These are phyloP conservation scores for Ammopiptanthus mongolicus DNA, from an alignment of 306 rosid genomes.

Conservation along the genomic window DNA sequence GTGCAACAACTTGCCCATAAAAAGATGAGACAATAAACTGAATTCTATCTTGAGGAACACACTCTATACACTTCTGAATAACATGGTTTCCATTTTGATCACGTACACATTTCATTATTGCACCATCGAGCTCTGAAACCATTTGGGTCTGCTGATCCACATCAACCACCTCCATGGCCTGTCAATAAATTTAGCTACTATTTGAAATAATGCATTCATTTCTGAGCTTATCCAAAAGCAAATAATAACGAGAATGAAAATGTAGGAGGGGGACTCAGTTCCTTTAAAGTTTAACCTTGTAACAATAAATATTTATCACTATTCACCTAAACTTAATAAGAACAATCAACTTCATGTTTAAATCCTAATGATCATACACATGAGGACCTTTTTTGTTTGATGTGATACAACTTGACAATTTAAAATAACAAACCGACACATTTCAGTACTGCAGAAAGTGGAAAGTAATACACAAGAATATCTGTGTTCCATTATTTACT, in stretches of 20 bases:
- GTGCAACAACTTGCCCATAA: conserved; percentile 87
- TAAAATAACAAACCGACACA: conserved; percentile 8
- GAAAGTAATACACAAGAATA: conserved; percentile 11
- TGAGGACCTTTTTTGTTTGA: not conserved
- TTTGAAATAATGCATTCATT: conserved; percentile 5
- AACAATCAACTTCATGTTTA: not conserved
- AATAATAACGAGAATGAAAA: not conserved
- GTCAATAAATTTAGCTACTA: conserved; percentile 23
- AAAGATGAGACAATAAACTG: conserved; percentile 86
- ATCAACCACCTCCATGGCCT: conserved; percentile 94
- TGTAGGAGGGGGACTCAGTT: not conserved
- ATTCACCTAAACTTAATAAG: not conserved
- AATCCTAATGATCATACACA: conserved; percentile 12
- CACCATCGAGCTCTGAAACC: conserved; percentile 88
- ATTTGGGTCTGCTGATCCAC: conserved; percentile 74
- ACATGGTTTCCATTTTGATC: conserved; percentile 99
- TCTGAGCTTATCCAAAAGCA: not conserved
- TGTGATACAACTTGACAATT: not conserved
- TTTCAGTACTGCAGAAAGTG: conserved; percentile 13
- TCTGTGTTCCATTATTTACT: conserved; percentile 7
- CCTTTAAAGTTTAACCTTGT: not conserved
- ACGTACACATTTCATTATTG: conserved; percentile 84
- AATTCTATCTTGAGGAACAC: conserved; percentile 82
- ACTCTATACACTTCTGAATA: conserved; percentile 89
- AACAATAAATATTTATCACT: not conserved